Evolutionary conservation across 768 basidiomycete species (phyloP).

Genomic region (Leccinum disarticulatum): DNA sequence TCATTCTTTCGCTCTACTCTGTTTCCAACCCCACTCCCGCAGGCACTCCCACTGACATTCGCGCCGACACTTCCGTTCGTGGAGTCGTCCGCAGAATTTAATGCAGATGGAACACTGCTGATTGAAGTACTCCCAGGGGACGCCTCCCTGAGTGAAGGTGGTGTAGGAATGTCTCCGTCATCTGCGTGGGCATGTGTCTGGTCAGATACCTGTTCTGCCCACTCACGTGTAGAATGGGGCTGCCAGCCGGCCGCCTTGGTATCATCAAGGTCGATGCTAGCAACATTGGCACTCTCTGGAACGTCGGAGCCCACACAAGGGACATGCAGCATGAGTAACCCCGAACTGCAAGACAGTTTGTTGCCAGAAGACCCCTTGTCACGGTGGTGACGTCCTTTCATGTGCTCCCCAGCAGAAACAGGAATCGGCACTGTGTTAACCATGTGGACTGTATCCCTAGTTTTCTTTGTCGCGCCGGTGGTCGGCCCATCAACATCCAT

Average conservation of each 20-base stretch:
- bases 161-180: slow-evolving; percentile 5
- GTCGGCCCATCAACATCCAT: slow-evolving; percentile 30
- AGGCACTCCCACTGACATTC: slow-evolving; percentile 14
- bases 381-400: slow-evolving; percentile 17
- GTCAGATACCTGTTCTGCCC: slow-evolving; percentile 45
- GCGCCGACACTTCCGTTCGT: slow-evolving; percentile 13
- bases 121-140: slow-evolving; percentile 28
- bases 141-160: slow-evolving; percentile 15
- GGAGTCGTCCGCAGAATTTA: slow-evolving; percentile 27
- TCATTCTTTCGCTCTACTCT: slow-evolving; percentile 10
- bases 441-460: slow-evolving; percentile 6
- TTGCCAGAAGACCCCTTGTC: slow-evolving; percentile 1
- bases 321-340: slow-evolving; percentile 32
- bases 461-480: background rate
- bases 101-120: slow-evolving; percentile 25
- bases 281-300: slow-evolving; percentile 18
- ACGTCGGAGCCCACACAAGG: slow-evolving; percentile 21
- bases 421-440: slow-evolving; percentile 27
- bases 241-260: slow-evolving; percentile 25
- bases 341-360: slow-evolving; percentile 18
- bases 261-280: slow-evolving; percentile 17
- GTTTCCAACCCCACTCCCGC: slow-evolving; percentile 6
- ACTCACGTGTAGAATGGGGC: slow-evolving; percentile 39
- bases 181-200: slow-evolving; percentile 23
- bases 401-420: slow-evolving; percentile 30